A percentile compares a stretch with the other conserved stretches of the same genome.
phyloP scores from a whole-genome alignment of 2,329 filamentous ascomycete genomes.

The Microascus cirrosus region DNA sequence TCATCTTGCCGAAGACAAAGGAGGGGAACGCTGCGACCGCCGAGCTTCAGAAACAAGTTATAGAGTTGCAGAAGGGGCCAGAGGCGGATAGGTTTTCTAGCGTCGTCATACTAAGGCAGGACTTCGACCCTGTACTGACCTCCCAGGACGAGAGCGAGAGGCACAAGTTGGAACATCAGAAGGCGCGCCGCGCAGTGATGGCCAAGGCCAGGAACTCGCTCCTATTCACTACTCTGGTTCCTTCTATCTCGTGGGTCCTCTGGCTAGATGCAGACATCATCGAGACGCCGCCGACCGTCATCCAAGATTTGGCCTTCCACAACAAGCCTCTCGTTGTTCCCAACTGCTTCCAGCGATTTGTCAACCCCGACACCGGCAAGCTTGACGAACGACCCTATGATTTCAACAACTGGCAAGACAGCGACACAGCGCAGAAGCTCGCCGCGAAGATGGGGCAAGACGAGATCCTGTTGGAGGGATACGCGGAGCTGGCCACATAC shows the following conservation, averaged over 20 bases:
- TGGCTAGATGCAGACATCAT: conserved; percentile 92
- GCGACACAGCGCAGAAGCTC: conserved; percentile 63
- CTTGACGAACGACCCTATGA: conserved; percentile 79
- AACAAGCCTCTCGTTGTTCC: conserved; percentile 88
- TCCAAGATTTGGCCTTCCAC: conserved; percentile 82
- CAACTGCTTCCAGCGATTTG: conserved; percentile 88
- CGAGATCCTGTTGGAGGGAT: conserved; percentile 88
- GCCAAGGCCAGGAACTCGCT: conserved; percentile 86
- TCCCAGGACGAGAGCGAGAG: conserved; percentile 82
- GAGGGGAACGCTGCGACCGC: conserved; percentile 82
- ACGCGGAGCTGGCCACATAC: conserved; percentile 86
- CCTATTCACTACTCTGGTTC: conserved; percentile 88
- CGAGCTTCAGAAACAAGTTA: conserved; percentile 73
- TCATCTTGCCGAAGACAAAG: conserved; percentile 88
- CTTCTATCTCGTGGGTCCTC: conserved; percentile 86
- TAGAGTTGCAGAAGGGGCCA: conserved; percentile 73
- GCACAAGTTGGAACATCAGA: conserved; percentile 87
- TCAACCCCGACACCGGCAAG: conserved; percentile 55
- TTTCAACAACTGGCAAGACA: conserved; percentile 97
- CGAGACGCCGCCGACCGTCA: conserved; percentile 73
- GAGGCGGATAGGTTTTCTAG: conserved; percentile 79
- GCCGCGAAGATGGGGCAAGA: conserved; percentile 75
- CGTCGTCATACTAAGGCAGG: conserved; percentile 88
- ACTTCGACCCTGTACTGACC: conserved; percentile 71
- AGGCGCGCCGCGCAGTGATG: conserved; percentile 78